phyloP scores from a whole-genome alignment of 169 alveolate genomes.

The Babesia bigemina region DNA sequence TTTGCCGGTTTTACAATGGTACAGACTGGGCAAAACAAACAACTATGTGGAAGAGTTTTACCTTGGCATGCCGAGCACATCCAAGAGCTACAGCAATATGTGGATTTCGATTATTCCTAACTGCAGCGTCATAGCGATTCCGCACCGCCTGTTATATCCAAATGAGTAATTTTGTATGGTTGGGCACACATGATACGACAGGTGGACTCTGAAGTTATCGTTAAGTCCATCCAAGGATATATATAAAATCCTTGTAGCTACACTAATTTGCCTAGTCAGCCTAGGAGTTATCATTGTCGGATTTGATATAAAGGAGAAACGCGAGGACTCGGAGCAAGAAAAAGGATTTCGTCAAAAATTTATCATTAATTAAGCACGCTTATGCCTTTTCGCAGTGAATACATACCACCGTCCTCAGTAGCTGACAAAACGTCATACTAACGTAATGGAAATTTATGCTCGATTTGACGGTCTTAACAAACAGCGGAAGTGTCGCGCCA shows the following conservation, averaged over 20 bases:
- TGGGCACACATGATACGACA: neutral
- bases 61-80: constrained; percentile 79
- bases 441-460: too few relatives aligned
- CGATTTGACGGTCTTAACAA: too few relatives aligned
- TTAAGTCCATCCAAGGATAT: constrained; percentile 77
- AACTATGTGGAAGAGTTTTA: constrained; percentile 85
- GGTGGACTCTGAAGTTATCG: constrained; percentile 78
- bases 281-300: constrained; percentile 74
- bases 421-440: too few relatives aligned
- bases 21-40: constrained; percentile 83
- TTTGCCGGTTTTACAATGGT: neutral
- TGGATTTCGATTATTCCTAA: constrained; percentile 82
- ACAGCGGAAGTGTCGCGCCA: too few relatives aligned
- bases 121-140: constrained; percentile 76
- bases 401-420: too few relatives aligned
- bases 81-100: constrained; percentile 69
- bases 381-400: neutral
- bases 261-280: constrained; percentile 64
- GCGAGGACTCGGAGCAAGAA: constrained; percentile 77
- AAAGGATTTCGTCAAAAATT: constrained; percentile 76
- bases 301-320: constrained; percentile 73
- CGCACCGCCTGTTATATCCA: constrained; percentile 69
- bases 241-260: constrained; percentile 66
- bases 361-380: constrained; percentile 48
- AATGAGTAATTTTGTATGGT: constrained; percentile 49